phyloP scores from a whole-genome alignment of 352 stramenopile genomes.

The Phytophthora agathidicida region DNA sequence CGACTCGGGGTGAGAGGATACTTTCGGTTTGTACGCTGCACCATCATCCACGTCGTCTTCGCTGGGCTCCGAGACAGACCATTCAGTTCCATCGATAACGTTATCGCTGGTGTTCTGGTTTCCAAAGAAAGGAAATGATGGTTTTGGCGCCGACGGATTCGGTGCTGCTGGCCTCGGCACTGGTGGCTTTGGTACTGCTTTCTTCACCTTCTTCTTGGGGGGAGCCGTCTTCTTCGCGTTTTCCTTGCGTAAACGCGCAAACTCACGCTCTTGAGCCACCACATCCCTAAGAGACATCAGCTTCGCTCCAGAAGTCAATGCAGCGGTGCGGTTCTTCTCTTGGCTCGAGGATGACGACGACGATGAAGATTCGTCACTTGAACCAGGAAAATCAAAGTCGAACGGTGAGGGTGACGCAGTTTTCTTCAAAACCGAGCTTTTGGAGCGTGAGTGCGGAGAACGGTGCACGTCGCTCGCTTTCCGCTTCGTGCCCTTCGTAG shows the following conservation, averaged over 20 bases:
- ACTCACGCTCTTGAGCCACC: slow-evolving; percentile 33
- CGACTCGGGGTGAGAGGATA: background rate
- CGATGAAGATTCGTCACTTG: slow-evolving; percentile 31
- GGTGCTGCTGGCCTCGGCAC: background rate
- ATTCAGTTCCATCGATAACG: slow-evolving; percentile 28
- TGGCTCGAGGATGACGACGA: slow-evolving; percentile 11
- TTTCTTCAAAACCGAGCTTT: slow-evolving; percentile 30
- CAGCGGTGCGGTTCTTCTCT: background rate
- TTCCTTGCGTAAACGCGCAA: slow-evolving; percentile 22
- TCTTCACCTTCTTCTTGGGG: slow-evolving; percentile 21
- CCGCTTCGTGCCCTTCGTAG: slow-evolving; percentile 25
- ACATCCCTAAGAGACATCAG: slow-evolving; percentile 34
- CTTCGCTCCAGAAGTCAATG: slow-evolving; percentile 11
- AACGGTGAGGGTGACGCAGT: slow-evolving; percentile 29
- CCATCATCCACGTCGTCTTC: slow-evolving; percentile 13
- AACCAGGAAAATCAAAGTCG: slow-evolving; percentile 31
- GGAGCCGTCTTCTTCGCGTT: slow-evolving; percentile 5
- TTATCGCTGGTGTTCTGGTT: slow-evolving; percentile 2
- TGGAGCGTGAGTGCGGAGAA: background rate
- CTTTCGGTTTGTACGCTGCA: slow-evolving; percentile 10
- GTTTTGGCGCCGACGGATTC: slow-evolving; percentile 4
- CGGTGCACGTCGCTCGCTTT: slow-evolving; percentile 19
- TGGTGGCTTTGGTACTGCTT: slow-evolving; percentile 4
- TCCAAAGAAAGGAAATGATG: slow-evolving; percentile 10
- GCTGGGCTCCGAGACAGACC: slow-evolving; percentile 16